A percentile compares a stretch with the other conserved stretches of the same genome.
Evolutionary conservation across 1,139 yeast species (phyloP).

Genomic region (Yamadazyma epiphylla): DNA sequence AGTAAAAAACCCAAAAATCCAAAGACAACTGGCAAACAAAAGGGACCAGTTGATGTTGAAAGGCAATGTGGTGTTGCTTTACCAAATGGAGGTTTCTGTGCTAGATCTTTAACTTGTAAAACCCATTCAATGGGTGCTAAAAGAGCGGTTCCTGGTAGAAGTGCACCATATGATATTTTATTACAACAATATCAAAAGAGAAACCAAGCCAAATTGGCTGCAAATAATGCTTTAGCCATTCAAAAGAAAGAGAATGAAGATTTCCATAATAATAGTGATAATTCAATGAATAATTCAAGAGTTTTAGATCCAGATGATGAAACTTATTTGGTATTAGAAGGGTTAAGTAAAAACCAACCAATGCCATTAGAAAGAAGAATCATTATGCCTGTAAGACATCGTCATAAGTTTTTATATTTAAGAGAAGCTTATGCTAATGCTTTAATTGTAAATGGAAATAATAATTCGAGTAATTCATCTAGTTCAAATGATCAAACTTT

Average conservation of each 20-base stretch:
- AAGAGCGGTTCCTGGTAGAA: slow-evolving; percentile 88
- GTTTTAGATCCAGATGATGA: slow-evolving; percentile 80
- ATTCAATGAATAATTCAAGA: slow-evolving; percentile 21
- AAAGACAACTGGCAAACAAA: slow-evolving; percentile 38
- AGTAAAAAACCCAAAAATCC: slow-evolving; percentile 48
- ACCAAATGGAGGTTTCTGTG: slow-evolving; percentile 91
- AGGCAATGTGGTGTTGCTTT: slow-evolving; percentile 94
- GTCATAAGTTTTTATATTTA: slow-evolving; percentile 74
- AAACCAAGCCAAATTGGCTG: slow-evolving; percentile 87
- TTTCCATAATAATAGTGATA: slow-evolving; percentile 23
- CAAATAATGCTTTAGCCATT: slow-evolving; percentile 68
- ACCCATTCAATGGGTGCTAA: slow-evolving; percentile 99
- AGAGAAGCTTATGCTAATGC: slow-evolving; percentile 77
- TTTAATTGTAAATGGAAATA: slow-evolving; percentile 36
- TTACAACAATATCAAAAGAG: slow-evolving; percentile 87
- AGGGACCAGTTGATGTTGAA: slow-evolving; percentile 90
- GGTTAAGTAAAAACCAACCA: slow-evolving; percentile 78
- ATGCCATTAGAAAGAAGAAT: slow-evolving; percentile 79
- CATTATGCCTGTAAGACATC: slow-evolving; percentile 63
- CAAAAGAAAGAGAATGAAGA: slow-evolving; percentile 46
- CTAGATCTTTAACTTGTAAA: slow-evolving; percentile 91
- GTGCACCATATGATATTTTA: slow-evolving; percentile 86
- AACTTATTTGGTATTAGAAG: slow-evolving; percentile 87
- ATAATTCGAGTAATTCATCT: slow-evolving; percentile 16
- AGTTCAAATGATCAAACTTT: slow-evolving; percentile 35